Conservation (phyloP, 306 rosid species). For the Rosa rugosa region DNA sequence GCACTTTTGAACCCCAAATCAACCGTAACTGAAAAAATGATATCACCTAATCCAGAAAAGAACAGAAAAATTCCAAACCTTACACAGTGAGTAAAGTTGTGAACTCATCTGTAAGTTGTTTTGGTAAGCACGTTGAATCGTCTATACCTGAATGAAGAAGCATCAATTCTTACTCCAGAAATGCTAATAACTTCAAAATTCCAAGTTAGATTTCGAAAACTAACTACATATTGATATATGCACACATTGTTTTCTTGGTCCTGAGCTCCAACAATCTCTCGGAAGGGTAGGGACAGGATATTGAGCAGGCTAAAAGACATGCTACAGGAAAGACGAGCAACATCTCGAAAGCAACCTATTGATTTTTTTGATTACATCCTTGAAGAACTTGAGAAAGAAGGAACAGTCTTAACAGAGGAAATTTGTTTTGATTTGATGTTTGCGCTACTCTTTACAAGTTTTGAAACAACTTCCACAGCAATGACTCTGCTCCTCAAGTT, state of each 20-base stretch:
- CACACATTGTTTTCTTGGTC: background rate
- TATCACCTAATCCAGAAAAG: too few species aligned
- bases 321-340: constrained; percentile 70
- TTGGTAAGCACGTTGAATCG: background rate
- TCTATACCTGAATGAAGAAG: background rate
- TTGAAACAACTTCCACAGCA: constrained; percentile 89
- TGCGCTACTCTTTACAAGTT: constrained; percentile 85
- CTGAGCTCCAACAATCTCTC: background rate
- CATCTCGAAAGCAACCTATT: constrained; percentile 37
- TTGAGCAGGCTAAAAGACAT: constrained; percentile 67
- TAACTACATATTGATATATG: background rate
- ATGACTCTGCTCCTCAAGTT: constrained; percentile 58
- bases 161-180: background rate
- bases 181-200: too few species aligned
- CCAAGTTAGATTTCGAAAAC: too few species aligned
- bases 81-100: background rate
- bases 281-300: constrained; percentile 85
- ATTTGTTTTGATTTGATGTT: constrained; percentile 90
- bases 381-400: constrained; percentile 70
- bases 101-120: background rate
- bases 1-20: too few species aligned
- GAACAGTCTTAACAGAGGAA: constrained; percentile 76
- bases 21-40: too few species aligned
- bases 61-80: too few species aligned
- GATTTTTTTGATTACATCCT: constrained; percentile 78